Conservation (phyloP, 2,329 filamentous ascomycete genomes). For the Cladosporium cucumerinum region DNA sequence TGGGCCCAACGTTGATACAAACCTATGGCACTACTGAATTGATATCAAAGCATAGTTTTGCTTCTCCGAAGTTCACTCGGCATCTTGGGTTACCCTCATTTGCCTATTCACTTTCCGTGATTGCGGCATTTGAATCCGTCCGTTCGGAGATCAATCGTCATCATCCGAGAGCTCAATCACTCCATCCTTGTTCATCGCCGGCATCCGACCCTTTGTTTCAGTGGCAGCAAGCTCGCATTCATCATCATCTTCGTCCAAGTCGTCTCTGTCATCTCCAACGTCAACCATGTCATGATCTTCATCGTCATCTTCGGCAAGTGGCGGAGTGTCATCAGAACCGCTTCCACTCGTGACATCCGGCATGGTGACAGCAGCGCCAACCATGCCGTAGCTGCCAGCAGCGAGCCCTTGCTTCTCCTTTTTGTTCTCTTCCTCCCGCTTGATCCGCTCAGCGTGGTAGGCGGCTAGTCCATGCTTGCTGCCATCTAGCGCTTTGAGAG, state of each 20-base stretch:
- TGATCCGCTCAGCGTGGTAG: conserved; percentile 25
- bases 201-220: neutral
- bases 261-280: conserved; percentile 5
- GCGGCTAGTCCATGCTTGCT: conserved; percentile 26
- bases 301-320: neutral
- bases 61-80: neutral
- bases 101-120: neutral
- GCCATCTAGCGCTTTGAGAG: conserved; percentile 29
- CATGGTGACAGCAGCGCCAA: conserved; percentile 8
- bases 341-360: neutral
- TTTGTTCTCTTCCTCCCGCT: conserved; percentile 19
- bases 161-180: conserved; percentile 3
- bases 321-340: neutral
- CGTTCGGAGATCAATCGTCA: neutral
- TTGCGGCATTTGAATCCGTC: neutral
- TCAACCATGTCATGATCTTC: conserved; percentile 9
- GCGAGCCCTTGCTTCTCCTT: conserved; percentile 19
- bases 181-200: neutral
- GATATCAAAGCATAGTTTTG: neutral
- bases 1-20: neutral
- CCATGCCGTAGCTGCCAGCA: conserved; percentile 12
- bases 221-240: neutral
- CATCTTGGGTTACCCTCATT: neutral
- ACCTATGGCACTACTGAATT: neutral
- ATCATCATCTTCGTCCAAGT: neutral